These are phyloP conservation scores for Jimgerdemannia lactiflua DNA, from an alignment of 192 early-diverging fungal genomes.

Conservation along the genomic window DNA sequence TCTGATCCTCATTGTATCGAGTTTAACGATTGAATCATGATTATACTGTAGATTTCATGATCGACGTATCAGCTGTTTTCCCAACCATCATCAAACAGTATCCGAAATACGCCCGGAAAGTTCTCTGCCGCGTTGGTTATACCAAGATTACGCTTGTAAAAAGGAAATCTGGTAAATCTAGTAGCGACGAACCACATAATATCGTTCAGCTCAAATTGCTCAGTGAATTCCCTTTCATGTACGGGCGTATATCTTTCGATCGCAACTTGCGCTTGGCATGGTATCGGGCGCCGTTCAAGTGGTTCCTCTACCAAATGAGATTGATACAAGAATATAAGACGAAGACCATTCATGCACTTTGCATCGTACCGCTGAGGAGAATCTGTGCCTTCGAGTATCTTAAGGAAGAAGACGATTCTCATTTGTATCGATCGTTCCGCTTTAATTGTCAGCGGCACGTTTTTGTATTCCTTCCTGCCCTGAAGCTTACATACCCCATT, in stretches of 20 bases:
- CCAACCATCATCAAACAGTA: neutral
- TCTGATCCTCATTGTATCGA: neutral
- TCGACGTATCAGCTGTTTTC: neutral
- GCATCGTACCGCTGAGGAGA: neutral
- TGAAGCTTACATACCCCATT: neutral
- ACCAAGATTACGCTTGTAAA: neutral
- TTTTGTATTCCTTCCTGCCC: neutral
- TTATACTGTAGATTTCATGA: neutral
- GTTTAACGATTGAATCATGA: neutral
- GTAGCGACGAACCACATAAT: neutral
- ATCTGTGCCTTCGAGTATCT: neutral
- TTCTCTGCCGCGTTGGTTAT: neutral
- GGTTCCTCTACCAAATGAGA: neutral
- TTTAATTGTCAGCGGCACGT: neutral
- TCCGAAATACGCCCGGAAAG: neutral
- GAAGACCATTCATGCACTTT: neutral
- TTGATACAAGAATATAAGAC: no score
- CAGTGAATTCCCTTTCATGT: neutral
- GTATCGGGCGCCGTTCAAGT: neutral
- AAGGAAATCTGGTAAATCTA: neutral
- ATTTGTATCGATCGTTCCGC: no score
- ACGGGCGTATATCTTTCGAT: neutral
- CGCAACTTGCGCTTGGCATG: neutral
- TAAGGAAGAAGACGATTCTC: no score
- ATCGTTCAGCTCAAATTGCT: neutral